Conservation (phyloP, 1,284 basidiomycete genomes). For the Boletus smithii region DNA sequence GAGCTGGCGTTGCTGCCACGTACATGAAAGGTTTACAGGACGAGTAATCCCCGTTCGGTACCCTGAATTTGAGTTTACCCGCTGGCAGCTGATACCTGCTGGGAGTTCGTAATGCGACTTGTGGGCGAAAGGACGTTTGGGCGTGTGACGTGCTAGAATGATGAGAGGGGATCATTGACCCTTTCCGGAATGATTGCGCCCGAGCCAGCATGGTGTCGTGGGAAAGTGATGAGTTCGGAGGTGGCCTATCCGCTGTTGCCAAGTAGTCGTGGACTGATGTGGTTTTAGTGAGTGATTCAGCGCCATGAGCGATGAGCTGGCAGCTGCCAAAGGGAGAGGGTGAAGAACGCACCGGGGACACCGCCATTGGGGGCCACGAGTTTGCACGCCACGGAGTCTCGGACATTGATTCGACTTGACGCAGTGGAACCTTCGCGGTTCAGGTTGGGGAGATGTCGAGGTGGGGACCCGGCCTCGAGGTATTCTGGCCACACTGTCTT, state of each 20-base stretch:
- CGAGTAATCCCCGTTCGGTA: slow-evolving; percentile 32
- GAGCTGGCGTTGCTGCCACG: too few relatives aligned
- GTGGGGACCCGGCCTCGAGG: slow-evolving; percentile 19
- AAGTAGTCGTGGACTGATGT: slow-evolving; percentile 11
- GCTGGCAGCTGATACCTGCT: slow-evolving; percentile 19
- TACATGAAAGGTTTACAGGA: too few relatives aligned
- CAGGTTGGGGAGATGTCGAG: background rate
- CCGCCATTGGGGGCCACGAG: slow-evolving; percentile 3
- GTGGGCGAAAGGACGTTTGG: slow-evolving; percentile 9
- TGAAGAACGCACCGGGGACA: slow-evolving; percentile 1
- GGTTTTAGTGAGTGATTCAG: slow-evolving; percentile 13
- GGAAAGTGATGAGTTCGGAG: slow-evolving; percentile 21
- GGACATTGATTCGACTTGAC: slow-evolving; percentile 29
- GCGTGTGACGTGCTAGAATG: slow-evolving; percentile 11
- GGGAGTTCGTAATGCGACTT: slow-evolving; percentile 10
- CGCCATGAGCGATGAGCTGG: slow-evolving; percentile 10
- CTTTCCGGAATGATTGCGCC: slow-evolving; percentile 20
- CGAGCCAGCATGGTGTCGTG: slow-evolving; percentile 13
- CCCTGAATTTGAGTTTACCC: slow-evolving; percentile 29
- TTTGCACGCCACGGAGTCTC: slow-evolving; percentile 29
- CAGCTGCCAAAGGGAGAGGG: slow-evolving; percentile 2
- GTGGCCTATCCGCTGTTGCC: slow-evolving; percentile 2
- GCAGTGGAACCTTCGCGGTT: slow-evolving; percentile 30
- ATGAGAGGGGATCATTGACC: slow-evolving; percentile 14
- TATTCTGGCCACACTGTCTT: background rate